Conservation (phyloP, 495 filamentous ascomycete genomes). For the Aspergillus saccharolyticus region DNA sequence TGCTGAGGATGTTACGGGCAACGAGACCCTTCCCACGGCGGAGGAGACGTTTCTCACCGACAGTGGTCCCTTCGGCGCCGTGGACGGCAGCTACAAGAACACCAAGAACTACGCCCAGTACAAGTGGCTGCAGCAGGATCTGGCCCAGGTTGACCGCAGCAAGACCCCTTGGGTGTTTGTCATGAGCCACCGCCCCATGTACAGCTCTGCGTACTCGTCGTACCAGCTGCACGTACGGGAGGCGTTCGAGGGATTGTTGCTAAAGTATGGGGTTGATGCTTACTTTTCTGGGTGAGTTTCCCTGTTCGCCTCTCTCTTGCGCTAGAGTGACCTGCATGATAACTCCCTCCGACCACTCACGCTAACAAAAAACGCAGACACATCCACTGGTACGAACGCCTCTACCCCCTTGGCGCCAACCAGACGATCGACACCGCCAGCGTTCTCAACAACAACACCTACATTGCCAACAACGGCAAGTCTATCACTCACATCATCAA, state of each 20-base stretch:
- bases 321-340: too few species aligned
- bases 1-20: slow-evolving; percentile 30
- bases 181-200: slow-evolving; percentile 57
- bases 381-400: slow-evolving; percentile 52
- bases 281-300: slow-evolving; percentile 39
- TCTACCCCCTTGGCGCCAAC: slow-evolving; percentile 33
- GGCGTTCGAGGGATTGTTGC: slow-evolving; percentile 52
- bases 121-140: slow-evolving; percentile 44
- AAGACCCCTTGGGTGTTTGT: slow-evolving; percentile 53
- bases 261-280: slow-evolving; percentile 53
- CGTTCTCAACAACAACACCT: slow-evolving; percentile 38
- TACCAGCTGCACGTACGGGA: slow-evolving; percentile 41
- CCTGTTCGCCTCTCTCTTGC: background rate
- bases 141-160: slow-evolving; percentile 41
- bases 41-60: slow-evolving; percentile 44
- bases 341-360: background rate
- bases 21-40: slow-evolving; percentile 37
- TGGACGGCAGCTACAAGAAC: slow-evolving; percentile 34
- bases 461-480: slow-evolving; percentile 36
- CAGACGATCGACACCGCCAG: slow-evolving; percentile 33
- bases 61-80: slow-evolving; percentile 45
- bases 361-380: slow-evolving; percentile 24
- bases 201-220: slow-evolving; percentile 32
- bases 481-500: slow-evolving; percentile 48
- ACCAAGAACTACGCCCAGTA: slow-evolving; percentile 46